Percentiles rank a stretch among this genome's conserved stretches.
Evolutionary conservation across 805 yeast genomes (phyloP).

Genomic region (Saturnispora dispora): DNA sequence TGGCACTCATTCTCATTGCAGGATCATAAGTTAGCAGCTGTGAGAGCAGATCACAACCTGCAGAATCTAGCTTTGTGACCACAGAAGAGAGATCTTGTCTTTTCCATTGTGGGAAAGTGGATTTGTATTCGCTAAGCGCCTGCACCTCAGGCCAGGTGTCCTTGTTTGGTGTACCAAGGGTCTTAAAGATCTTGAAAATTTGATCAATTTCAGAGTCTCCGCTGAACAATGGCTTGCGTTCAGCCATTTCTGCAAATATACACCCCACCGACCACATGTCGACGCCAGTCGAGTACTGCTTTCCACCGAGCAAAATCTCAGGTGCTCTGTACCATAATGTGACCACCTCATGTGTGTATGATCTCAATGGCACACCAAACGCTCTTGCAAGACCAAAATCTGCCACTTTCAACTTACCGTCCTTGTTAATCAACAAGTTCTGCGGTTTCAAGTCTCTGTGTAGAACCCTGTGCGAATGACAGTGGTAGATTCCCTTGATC

Average conservation of each 20-base stretch:
- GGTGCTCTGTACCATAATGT: conserved; percentile 98
- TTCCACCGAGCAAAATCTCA: conserved; percentile 89
- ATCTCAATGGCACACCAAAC: conserved; percentile 93
- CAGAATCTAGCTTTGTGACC: conserved; percentile 71
- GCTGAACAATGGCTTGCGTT: conserved; percentile 89
- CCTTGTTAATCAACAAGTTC: conserved; percentile 87
- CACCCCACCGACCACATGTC: conserved; percentile 99
- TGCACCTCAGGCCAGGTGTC: conserved; percentile 92
- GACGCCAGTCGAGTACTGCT: conserved; percentile 95
- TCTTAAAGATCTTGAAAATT: conserved; percentile 83
- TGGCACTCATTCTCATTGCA: conserved; percentile 86
- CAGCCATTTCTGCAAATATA: conserved; percentile 96
- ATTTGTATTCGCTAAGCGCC: conserved; percentile 84
- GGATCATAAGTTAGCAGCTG: conserved; percentile 86
- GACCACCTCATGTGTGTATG: conserved; percentile 96
- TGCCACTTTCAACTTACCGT: conserved; percentile 84
- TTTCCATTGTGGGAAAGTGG: conserved; percentile 87
- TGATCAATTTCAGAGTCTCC: conserved; percentile 98
- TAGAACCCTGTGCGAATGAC: conserved; percentile 88
- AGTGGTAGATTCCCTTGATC: conserved; percentile 82
- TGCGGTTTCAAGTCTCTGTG: conserved; percentile 97
- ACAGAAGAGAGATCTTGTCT: conserved; percentile 60
- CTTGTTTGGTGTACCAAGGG: conserved; percentile 91
- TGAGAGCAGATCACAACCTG: conserved; percentile 77
- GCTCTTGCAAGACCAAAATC: conserved; percentile 97